Base-by-base conservation (phyloP, 306 rosid genomes). In the Albizia julibrissin region DNA sequence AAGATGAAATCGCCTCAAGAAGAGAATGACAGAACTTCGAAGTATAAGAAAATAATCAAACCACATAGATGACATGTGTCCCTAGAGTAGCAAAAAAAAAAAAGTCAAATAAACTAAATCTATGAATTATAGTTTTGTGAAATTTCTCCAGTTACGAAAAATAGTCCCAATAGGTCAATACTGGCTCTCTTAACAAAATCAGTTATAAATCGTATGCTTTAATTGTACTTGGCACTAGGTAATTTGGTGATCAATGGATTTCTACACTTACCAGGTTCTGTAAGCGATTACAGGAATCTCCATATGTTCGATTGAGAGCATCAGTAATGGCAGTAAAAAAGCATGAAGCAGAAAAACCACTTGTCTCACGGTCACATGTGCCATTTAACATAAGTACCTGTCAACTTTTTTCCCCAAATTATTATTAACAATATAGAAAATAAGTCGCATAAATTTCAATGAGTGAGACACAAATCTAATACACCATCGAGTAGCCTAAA, bases 331-430 rank as follows among this genome's bases (percentile, higher is more conserved):
- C 94, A 85, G 97, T 89, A 42, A 88, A 88, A 83, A 92, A 94
- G 89, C 89, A 84, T 77, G 94, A 91, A 83, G 98, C 97, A 58
- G 93, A 84, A 82, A 94, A 92, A 64, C 89, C 93, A 87, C 86
- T 86, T 5, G 97, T 92, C 87, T 94, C 98, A 39, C 97, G 97
- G 79, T 94, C 98, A 80, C 10, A 44, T 4, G 94, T 88, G 62
- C 98, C 94, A 75, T 95, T 95, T 84, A 95, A 75, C 81, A 95
- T 15, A 76, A 95, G 92, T 50, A 95, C 95, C 98, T 95, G 74
- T 42, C 37, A 80, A 40, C 52, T 59, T 77, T 46, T 58, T 52
- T 27, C 42, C 26, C 21, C 31, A 75, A 69, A 80, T 70, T 74
- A 80, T 74, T 64, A 77, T 75, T 16, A 42, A 44, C 70, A 73